Evolutionary conservation across 108 stramenopile species (phyloP).

Genomic region (Conticribra guillardii): DNA sequence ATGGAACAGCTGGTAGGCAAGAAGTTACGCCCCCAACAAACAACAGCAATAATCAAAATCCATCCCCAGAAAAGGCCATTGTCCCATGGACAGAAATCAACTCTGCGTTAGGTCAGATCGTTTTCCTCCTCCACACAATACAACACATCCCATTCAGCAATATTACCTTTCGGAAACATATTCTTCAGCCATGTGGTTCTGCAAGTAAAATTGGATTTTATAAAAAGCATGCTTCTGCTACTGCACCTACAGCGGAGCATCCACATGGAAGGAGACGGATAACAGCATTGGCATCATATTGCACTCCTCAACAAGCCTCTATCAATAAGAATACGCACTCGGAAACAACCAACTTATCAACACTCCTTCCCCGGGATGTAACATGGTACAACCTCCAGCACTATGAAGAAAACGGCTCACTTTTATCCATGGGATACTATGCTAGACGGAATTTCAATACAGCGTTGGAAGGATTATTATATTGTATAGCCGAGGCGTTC

Average conservation of each 20-base stretch:
- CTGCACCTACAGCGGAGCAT: slow-evolving; percentile 10
- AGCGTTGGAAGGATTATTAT: slow-evolving; percentile 62
- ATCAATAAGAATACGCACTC: too few relatives aligned
- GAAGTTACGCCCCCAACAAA: not conserved
- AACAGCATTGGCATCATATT: slow-evolving; percentile 28
- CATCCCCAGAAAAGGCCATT: slow-evolving; percentile 16
- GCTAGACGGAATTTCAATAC: slow-evolving; percentile 82
- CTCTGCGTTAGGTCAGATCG: slow-evolving; percentile 77
- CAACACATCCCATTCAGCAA: slow-evolving; percentile 56
- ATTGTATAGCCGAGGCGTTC: slow-evolving; percentile 68
- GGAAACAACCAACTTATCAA: slow-evolving; percentile 51
- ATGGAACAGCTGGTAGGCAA: not conserved
- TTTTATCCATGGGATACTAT: slow-evolving; percentile 51
- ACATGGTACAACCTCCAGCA: slow-evolving; percentile 54
- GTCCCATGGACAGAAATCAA: slow-evolving; percentile 88
- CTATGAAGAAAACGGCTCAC: slow-evolving; percentile 52
- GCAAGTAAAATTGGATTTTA: slow-evolving; percentile 77
- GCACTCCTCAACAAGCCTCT: slow-evolving; percentile 24
- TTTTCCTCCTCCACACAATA: slow-evolving; percentile 65
- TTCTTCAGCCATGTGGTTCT: slow-evolving; percentile 70
- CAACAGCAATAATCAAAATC: slow-evolving; percentile 2
- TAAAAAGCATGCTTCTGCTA: slow-evolving; percentile 25
- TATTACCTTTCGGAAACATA: slow-evolving; percentile 55
- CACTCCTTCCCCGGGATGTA: slow-evolving; percentile 29
- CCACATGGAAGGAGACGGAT: slow-evolving; percentile 37